These are phyloP conservation scores for Boletus holoroseus DNA, from an alignment of 1,284 basidiomycete species.

Conservation along the genomic window DNA sequence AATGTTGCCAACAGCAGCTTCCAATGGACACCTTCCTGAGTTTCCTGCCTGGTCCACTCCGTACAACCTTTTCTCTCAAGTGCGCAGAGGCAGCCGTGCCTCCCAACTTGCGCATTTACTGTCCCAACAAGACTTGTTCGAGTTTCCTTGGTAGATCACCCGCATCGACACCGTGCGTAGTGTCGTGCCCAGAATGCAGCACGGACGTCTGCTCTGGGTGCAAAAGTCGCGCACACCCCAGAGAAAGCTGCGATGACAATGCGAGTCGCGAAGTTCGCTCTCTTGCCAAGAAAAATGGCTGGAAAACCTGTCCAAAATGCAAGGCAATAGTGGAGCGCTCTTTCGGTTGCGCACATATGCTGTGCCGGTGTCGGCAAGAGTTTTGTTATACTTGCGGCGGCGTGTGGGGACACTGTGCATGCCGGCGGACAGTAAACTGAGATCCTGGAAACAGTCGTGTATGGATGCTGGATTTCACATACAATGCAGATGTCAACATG, in stretches of 20 bases:
- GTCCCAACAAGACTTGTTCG: slow-evolving; percentile 36
- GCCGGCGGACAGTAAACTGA: neutral
- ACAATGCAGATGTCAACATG: neutral
- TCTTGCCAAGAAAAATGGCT: slow-evolving; percentile 35
- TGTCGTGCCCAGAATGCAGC: slow-evolving; percentile 27
- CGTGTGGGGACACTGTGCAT: slow-evolving; percentile 33
- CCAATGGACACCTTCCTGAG: slow-evolving; percentile 27
- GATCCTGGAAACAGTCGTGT: neutral
- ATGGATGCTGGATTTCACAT: neutral
- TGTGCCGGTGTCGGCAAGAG: slow-evolving; percentile 36
- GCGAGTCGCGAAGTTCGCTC: slow-evolving; percentile 27
- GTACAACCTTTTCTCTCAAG: slow-evolving; percentile 30
- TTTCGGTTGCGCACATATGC: slow-evolving; percentile 39
- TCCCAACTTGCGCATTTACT: slow-evolving; percentile 39
- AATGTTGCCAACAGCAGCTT: slow-evolving; percentile 38
- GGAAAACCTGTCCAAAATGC: slow-evolving; percentile 42
- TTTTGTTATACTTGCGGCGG: slow-evolving; percentile 41
- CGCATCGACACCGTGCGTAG: slow-evolving; percentile 6
- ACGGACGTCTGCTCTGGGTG: slow-evolving; percentile 34
- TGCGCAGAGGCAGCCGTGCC: slow-evolving; percentile 31
- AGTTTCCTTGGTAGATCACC: slow-evolving; percentile 36
- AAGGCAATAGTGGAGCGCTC: slow-evolving; percentile 38
- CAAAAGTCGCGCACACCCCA: slow-evolving; percentile 21
- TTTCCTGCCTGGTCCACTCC: slow-evolving; percentile 27
- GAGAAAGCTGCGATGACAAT: slow-evolving; percentile 21